These are phyloP conservation scores for Fusarium fracticaudum DNA, from an alignment of 2,329 filamentous ascomycete genomes.

Conservation along the genomic window DNA sequence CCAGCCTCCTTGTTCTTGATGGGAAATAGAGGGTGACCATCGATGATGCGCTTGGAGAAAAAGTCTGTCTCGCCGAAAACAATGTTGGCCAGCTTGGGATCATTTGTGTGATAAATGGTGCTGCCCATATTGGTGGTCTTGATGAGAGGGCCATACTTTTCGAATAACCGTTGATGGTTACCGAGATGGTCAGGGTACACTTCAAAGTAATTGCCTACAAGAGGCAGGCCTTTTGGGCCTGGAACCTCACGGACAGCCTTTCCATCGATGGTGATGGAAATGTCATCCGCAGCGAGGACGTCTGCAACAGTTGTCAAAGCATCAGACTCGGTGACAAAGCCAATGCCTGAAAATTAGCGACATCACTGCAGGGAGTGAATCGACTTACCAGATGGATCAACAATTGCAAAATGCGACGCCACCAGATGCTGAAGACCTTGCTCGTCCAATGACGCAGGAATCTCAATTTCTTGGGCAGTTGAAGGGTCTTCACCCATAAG, in stretches of 20 bases:
- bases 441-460: conserved; percentile 48
- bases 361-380: no score
- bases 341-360: conserved; percentile 46
- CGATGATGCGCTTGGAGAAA: conserved; percentile 63
- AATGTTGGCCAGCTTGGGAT: conserved; percentile 56
- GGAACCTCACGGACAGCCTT: conserved; percentile 59
- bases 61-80: conserved; percentile 60
- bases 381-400: conserved; percentile 51
- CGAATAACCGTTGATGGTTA: conserved; percentile 64
- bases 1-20: conserved; percentile 55
- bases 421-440: conserved; percentile 52
- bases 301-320: conserved; percentile 48
- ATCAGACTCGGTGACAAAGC: conserved; percentile 47
- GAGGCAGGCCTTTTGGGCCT: conserved; percentile 58
- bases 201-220: conserved; percentile 64
- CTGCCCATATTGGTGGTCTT: conserved; percentile 63
- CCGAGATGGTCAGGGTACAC: conserved; percentile 67
- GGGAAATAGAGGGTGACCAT: conserved; percentile 58
- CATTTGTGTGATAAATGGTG: conserved; percentile 60
- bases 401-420: conserved; percentile 55
- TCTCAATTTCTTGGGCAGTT: conserved; percentile 49
- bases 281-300: conserved; percentile 45
- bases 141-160: conserved; percentile 62
- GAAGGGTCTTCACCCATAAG: conserved; percentile 53
- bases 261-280: conserved; percentile 60